These are phyloP conservation scores for Phaeosphaeriaceae sp. DNA, from an alignment of 2,329 filamentous ascomycete genomes.

Conservation along the genomic window DNA sequence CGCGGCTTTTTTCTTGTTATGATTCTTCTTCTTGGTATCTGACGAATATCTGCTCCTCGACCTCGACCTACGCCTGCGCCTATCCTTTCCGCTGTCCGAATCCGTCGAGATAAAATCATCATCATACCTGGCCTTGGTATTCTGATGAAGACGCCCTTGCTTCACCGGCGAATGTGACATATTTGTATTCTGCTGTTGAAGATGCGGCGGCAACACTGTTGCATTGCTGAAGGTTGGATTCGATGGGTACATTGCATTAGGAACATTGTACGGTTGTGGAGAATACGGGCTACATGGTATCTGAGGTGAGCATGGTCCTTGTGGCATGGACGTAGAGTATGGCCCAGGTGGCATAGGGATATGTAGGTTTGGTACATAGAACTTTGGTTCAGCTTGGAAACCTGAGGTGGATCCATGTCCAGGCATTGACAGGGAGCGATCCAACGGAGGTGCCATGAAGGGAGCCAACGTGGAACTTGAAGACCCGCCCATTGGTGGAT, in stretches of 20 bases:
- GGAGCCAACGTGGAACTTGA: constrained; percentile 24
- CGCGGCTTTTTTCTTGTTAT: constrained; percentile 35
- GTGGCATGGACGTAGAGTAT: constrained; percentile 11
- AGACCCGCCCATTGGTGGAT: constrained; percentile 28
- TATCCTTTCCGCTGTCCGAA: constrained; percentile 21
- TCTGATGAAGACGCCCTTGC: constrained; percentile 13
- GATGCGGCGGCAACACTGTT: constrained; percentile 6
- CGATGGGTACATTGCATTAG: constrained; percentile 12
- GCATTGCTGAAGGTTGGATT: constrained; percentile 5
- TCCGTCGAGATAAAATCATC: constrained; percentile 32
- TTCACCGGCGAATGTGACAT: constrained; percentile 25
- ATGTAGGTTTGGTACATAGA: constrained; percentile 22
- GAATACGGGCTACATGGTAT: constrained; percentile 5
- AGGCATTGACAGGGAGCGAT: constrained; percentile 36
- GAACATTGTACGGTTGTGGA: constrained; percentile 5
- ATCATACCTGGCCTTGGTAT: constrained; percentile 16
- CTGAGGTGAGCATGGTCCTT: constrained; percentile 9
- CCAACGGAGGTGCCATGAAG: constrained; percentile 28
- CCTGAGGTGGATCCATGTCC: no score
- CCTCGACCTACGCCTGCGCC: constrained; percentile 22
- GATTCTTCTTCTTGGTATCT: constrained; percentile 26
- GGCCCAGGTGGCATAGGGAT: constrained; percentile 17
- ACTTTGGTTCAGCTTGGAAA: constrained; percentile 8
- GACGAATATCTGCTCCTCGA: constrained; percentile 12
- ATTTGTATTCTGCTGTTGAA: constrained; percentile 4